Evolutionary conservation across 257 asterid genomes (phyloP).

Genomic region (Ocimum tenuiflorum): DNA sequence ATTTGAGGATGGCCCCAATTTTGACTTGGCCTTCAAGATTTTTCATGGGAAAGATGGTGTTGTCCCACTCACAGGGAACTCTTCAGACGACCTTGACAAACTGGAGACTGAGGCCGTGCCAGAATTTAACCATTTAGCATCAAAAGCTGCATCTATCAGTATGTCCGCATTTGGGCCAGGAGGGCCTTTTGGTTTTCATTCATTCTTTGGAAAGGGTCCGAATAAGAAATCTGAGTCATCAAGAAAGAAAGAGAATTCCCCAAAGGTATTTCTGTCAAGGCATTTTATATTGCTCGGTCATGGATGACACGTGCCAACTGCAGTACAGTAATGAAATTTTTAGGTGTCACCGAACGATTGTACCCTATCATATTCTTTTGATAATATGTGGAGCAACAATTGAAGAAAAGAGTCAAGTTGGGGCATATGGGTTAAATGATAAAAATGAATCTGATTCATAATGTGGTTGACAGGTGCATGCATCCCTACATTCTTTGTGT

Average conservation of each 20-base stretch:
- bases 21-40: constrained; percentile 55
- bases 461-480: background rate
- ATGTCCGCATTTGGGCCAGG: constrained; percentile 72
- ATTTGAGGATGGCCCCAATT: constrained; percentile 76
- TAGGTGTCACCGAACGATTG: too few species aligned
- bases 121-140: constrained; percentile 52
- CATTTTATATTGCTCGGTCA: background rate
- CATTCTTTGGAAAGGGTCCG: constrained; percentile 45
- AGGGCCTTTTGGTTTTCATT: constrained; percentile 68
- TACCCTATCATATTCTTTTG: too few species aligned
- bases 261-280: constrained; percentile 36
- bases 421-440: too few species aligned
- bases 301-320: constrained; percentile 2
- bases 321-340: background rate
- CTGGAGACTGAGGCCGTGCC: constrained; percentile 31
- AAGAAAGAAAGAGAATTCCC: constrained; percentile 34
- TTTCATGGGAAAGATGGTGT: constrained; percentile 80
- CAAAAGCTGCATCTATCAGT: constrained; percentile 69
- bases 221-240: constrained; percentile 45
- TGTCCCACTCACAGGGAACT: constrained; percentile 50
- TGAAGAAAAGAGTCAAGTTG: too few species aligned
- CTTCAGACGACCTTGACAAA: constrained; percentile 23
- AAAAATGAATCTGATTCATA: background rate
- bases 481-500: background rate
- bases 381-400: too few species aligned